These are phyloP conservation scores for Sanguinoderma infundibulare DNA, from an alignment of 1,284 basidiomycete genomes.

Conservation along the genomic window DNA sequence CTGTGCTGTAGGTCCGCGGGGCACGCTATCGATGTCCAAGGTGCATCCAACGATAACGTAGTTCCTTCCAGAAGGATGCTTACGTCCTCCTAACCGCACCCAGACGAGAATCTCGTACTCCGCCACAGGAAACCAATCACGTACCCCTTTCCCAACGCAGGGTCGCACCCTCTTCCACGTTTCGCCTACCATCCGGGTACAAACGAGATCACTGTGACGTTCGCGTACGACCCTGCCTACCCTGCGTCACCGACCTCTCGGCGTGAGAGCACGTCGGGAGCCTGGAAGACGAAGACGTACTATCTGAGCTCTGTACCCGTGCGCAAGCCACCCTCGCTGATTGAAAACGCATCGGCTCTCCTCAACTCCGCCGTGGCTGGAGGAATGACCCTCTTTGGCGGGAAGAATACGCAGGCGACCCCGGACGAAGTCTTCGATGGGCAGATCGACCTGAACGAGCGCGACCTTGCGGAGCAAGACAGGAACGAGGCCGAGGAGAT, in stretches of 20 bases:
- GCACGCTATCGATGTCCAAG: slow-evolving; percentile 79
- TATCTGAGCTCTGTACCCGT: slow-evolving; percentile 67
- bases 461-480: slow-evolving; percentile 78
- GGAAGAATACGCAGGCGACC: slow-evolving; percentile 45
- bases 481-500: slow-evolving; percentile 75
- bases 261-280: slow-evolving; percentile 36
- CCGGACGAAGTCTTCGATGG: slow-evolving; percentile 68
- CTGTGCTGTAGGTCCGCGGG: slow-evolving; percentile 79
- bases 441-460: slow-evolving; percentile 72
- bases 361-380: slow-evolving; percentile 57
- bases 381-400: slow-evolving; percentile 54
- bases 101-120: slow-evolving; percentile 66
- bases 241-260: slow-evolving; percentile 39
- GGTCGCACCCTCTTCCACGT: slow-evolving; percentile 75
- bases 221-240: slow-evolving; percentile 65
- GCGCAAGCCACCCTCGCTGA: slow-evolving; percentile 64
- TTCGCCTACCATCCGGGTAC: slow-evolving; percentile 62
- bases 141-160: slow-evolving; percentile 73
- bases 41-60: slow-evolving; percentile 39
- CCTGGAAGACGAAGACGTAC: slow-evolving; percentile 65
- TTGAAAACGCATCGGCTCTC: slow-evolving; percentile 71
- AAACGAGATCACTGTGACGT: slow-evolving; percentile 63
- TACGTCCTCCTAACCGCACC: neutral
- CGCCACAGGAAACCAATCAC: slow-evolving; percentile 76
- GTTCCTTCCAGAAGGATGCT: neutral